Conservation (phyloP, 2,329 filamentous ascomycete species). For the Fusarium verticillioides region DNA sequence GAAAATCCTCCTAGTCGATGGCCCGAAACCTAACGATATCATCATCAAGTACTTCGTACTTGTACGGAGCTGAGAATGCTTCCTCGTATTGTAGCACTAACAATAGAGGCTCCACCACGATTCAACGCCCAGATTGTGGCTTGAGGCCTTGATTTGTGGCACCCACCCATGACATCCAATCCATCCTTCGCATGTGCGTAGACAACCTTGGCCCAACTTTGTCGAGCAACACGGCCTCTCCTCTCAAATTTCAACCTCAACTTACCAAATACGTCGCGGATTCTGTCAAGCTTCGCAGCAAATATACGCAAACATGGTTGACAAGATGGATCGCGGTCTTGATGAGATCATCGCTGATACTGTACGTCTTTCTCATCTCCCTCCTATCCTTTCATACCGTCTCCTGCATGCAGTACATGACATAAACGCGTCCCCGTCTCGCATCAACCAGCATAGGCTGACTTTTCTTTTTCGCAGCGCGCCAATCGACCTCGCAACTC, state of each 20-base stretch:
- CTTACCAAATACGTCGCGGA: not conserved
- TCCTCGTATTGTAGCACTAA: constrained; percentile 9
- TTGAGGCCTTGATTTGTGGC: constrained; percentile 14
- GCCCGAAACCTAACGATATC: not conserved
- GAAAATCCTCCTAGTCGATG: not conserved
- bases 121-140: constrained; percentile 28
- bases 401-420: constrained; percentile 3
- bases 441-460: constrained; percentile 32
- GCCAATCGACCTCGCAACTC: constrained; percentile 51
- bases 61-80: not conserved
- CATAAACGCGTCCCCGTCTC: constrained; percentile 22
- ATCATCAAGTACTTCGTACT: not conserved
- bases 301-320: constrained; percentile 48
- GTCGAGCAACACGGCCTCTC: not conserved
- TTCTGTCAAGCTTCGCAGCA: not conserved
- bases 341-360: constrained; percentile 67
- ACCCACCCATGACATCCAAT: constrained; percentile 17
- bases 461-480: constrained; percentile 37
- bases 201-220: not conserved
- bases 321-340: constrained; percentile 65
- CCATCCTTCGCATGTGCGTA: not conserved
- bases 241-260: constrained; percentile 3
- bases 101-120: constrained; percentile 1
- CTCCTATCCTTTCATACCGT: constrained; percentile 1
- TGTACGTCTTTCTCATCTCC: constrained; percentile 46